These are phyloP conservation scores for Aspergillus tanneri DNA, from an alignment of 2,329 filamentous ascomycete genomes.

Conservation along the genomic window DNA sequence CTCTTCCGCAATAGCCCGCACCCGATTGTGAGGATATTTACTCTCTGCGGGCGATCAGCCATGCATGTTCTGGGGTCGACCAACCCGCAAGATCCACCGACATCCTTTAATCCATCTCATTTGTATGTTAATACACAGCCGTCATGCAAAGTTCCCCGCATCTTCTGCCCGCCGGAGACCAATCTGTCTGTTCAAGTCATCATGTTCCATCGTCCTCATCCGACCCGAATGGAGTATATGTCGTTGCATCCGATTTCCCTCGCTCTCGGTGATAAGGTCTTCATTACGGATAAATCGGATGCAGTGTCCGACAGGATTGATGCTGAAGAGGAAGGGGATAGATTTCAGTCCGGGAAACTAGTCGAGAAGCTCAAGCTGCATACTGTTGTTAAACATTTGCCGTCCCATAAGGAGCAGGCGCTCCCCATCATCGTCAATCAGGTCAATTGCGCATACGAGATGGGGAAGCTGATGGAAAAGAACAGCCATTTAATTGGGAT, in stretches of 20 bases:
- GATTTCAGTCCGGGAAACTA: conserved; percentile 63
- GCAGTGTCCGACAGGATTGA: conserved; percentile 59
- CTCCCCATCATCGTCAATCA: conserved; percentile 82
- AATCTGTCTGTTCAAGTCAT: conserved; percentile 80
- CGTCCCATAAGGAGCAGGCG: conserved; percentile 78
- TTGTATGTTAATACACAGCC: conserved; percentile 60
- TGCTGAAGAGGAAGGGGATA: conserved; percentile 68
- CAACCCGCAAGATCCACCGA: conserved; percentile 59
- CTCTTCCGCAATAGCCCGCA: conserved; percentile 81
- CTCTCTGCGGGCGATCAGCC: conserved; percentile 76
- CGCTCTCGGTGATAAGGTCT: conserved; percentile 72
- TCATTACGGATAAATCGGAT: conserved; percentile 32
- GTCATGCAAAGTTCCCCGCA: conserved; percentile 61
- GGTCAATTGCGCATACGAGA: conserved; percentile 92
- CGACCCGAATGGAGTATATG: conserved; percentile 91
- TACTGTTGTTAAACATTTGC: conserved; percentile 72
- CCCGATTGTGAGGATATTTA: conserved; percentile 74
- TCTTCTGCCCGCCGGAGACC: conserved; percentile 65
- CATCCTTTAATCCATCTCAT: conserved; percentile 65
- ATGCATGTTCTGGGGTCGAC: conserved; percentile 84
- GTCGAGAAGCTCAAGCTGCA: conserved; percentile 87
- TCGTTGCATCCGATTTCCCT: conserved; percentile 86
- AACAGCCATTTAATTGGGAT: conserved; percentile 84
- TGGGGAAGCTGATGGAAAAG: conserved; percentile 80
- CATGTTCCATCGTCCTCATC: conserved; percentile 81